Evolutionary conservation across 768 basidiomycete species (phyloP).

Genomic region (Kwoniella shandongensis): DNA sequence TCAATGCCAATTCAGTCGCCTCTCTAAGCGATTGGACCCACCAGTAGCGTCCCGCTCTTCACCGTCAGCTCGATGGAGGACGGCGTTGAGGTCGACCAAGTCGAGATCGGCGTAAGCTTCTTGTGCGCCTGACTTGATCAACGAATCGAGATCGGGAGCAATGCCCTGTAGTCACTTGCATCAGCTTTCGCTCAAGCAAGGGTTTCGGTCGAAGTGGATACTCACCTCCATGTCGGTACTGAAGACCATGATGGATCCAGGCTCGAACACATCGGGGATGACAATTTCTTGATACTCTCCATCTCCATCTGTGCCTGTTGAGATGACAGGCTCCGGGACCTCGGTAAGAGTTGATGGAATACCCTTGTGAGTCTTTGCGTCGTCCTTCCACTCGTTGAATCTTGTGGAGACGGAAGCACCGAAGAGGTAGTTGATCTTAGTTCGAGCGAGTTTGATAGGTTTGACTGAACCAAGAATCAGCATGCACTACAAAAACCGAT

Average conservation of each 20-base stretch:
- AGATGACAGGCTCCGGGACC: conserved; percentile 62
- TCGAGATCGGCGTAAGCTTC: conserved; percentile 71
- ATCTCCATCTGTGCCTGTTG: conserved; percentile 65
- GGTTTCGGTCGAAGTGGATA: too few species aligned
- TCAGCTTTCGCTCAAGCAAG: neutral
- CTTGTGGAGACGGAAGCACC: conserved; percentile 72
- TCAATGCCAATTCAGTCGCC: neutral
- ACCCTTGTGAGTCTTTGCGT: conserved; percentile 65
- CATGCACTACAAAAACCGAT: neutral
- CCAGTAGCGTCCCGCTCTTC: conserved; percentile 88
- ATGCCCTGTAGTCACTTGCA: conserved; percentile 55
- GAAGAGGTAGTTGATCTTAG: conserved; percentile 73
- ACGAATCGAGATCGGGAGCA: conserved; percentile 68
- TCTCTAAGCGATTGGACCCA: conserved; percentile 20
- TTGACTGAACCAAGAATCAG: conserved; percentile 60
- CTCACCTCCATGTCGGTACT: conserved; percentile 70
- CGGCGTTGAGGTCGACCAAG: conserved; percentile 82
- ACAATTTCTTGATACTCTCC: conserved; percentile 74
- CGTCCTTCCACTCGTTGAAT: conserved; percentile 61
- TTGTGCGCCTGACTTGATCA: conserved; percentile 70
- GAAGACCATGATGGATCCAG: conserved; percentile 91
- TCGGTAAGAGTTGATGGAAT: conserved; percentile 69
- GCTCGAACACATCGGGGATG: conserved; percentile 89
- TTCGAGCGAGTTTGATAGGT: conserved; percentile 78
- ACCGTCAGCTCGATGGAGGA: conserved; percentile 80